phyloP scores from a whole-genome alignment of 2,329 filamentous ascomycete species.

The Xylariaceae sp. region DNA sequence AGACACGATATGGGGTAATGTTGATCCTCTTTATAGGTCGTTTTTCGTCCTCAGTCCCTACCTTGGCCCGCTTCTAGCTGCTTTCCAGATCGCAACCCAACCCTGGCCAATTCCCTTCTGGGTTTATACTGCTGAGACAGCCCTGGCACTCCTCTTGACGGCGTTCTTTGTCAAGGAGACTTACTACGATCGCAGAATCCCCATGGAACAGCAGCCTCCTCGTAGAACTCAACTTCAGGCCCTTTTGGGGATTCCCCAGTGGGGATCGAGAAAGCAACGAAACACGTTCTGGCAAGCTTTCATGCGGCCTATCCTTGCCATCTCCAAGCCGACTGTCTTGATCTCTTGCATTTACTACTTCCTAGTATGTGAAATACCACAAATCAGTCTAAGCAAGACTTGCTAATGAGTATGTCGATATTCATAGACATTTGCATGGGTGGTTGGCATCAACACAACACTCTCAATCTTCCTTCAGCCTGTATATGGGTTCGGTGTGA shows the following conservation, averaged over 20 bases:
- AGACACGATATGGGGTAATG: background rate
- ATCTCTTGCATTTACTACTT: conserved; percentile 37
- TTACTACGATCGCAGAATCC: conserved; percentile 46
- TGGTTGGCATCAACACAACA: conserved; percentile 56
- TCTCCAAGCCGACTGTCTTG: conserved; percentile 40
- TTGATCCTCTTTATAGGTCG: conserved; percentile 19
- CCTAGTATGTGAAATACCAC: conserved; percentile 22
- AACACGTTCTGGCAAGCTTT: conserved; percentile 42
- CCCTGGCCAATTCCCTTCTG: conserved; percentile 48
- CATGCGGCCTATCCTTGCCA: conserved; percentile 37
- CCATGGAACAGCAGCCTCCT: conserved; percentile 34
- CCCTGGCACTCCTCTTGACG: conserved; percentile 37
- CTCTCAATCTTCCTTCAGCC: conserved; percentile 50
- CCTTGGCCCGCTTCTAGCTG: conserved; percentile 42
- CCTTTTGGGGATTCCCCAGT: conserved; percentile 34
- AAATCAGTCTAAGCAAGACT: background rate
- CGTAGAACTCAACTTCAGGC: conserved; percentile 30
- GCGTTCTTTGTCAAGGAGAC: conserved; percentile 46
- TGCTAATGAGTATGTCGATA: background rate
- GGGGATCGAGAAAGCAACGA: conserved; percentile 34
- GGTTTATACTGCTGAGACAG: conserved; percentile 43
- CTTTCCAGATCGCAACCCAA: conserved; percentile 47
- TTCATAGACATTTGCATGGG: conserved; percentile 44
- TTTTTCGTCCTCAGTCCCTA: conserved; percentile 43
- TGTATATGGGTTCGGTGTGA: conserved; percentile 48